phyloP scores from a whole-genome alignment of 805 yeast genomes.

The Lipomyces orientalis region DNA sequence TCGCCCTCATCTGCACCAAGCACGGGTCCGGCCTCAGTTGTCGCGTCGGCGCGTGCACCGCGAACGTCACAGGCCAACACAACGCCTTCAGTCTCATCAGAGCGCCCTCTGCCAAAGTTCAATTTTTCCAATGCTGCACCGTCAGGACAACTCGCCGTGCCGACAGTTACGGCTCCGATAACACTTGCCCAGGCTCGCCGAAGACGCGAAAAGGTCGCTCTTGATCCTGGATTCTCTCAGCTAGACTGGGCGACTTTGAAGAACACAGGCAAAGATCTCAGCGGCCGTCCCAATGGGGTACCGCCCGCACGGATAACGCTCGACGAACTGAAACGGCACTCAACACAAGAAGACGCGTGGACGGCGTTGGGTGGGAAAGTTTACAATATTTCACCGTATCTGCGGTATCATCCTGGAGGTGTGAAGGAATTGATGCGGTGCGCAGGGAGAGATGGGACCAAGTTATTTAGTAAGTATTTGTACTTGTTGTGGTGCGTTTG shows the following conservation, averaged over 20 bases:
- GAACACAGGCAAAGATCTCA: conserved; percentile 54
- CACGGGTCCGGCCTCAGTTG: not conserved
- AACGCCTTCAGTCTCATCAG: not conserved
- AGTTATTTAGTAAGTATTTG: conserved; percentile 61
- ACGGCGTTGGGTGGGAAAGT: conserved; percentile 79
- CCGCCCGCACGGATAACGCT: conserved; percentile 47
- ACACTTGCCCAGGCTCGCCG: conserved; percentile 17
- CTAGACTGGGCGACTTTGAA: conserved; percentile 80
- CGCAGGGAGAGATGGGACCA: conserved; percentile 85
- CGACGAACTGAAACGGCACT: conserved; percentile 67
- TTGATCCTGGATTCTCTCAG: conserved; percentile 83
- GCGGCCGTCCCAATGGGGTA: conserved; percentile 42
- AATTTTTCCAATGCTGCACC: conserved; percentile 14
- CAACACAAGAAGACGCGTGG: conserved; percentile 77
- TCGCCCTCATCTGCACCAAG: not conserved
- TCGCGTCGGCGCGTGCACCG: not conserved
- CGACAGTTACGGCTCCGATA: not conserved
- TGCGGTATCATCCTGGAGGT: conserved; percentile 94
- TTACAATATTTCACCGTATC: conserved; percentile 82
- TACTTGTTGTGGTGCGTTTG: conserved; percentile 45
- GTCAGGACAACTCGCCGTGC: not conserved
- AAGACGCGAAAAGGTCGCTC: conserved; percentile 54
- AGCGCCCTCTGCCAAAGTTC: conserved; percentile 13
- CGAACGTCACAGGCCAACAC: conserved; percentile 5
- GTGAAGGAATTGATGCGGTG: conserved; percentile 72